These are phyloP conservation scores for Trichophyton equinum DNA, from an alignment of 2,329 filamentous ascomycete genomes.

Conservation along the genomic window DNA sequence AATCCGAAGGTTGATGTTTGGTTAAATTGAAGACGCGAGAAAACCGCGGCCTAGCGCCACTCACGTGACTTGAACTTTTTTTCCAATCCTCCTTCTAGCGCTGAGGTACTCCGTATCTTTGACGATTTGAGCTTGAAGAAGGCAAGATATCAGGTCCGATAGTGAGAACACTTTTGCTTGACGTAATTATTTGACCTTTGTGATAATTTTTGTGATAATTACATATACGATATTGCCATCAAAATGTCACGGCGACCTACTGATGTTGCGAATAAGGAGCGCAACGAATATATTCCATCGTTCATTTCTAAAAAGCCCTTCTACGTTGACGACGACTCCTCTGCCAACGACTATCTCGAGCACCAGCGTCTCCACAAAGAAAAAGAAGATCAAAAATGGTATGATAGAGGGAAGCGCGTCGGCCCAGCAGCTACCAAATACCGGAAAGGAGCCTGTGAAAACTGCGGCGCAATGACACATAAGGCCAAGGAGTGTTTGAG, in stretches of 20 bases:
- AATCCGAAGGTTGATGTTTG: not conserved
- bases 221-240: not conserved
- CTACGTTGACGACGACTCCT: conserved; percentile 69
- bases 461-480: conserved; percentile 94
- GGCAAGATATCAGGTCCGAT: not conserved
- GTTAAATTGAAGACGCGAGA: not conserved
- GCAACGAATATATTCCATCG: conserved; percentile 95
- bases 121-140: not conserved
- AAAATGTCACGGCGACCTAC: conserved; percentile 39
- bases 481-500: conserved; percentile 89
- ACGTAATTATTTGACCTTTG: not conserved
- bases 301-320: conserved; percentile 98
- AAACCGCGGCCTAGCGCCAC: not conserved
- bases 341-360: conserved; percentile 78
- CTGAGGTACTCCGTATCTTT: not conserved
- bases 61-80: not conserved
- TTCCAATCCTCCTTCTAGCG: not conserved
- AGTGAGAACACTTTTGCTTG: not conserved
- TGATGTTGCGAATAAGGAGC: conserved; percentile 57
- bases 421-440: conserved; percentile 90
- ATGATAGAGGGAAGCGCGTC: conserved; percentile 72
- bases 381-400: conserved; percentile 67
- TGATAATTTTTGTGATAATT: not conserved
- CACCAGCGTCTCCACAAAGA: conserved; percentile 77
- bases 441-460: conserved; percentile 95